Conservation (phyloP, 202 grass and related monocot genomes). For the Dendrocalamus latiflorus region DNA sequence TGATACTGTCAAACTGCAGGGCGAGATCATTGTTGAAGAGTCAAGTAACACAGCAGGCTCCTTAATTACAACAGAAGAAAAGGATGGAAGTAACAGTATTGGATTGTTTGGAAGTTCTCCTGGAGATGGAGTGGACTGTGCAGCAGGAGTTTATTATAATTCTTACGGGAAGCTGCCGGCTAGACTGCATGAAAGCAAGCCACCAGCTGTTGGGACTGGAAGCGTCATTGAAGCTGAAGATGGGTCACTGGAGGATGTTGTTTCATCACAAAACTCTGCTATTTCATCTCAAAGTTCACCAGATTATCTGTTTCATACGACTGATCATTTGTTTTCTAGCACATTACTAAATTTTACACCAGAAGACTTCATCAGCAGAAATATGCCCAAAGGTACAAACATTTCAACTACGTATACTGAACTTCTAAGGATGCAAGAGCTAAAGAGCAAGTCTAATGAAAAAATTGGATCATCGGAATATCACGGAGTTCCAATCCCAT, state of each 20-base stretch:
- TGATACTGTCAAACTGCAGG: slow-evolving; percentile 28
- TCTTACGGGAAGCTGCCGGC: slow-evolving; percentile 3
- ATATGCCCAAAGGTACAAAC: slow-evolving; percentile 15
- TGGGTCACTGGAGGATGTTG: slow-evolving; percentile 42
- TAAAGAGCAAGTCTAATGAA: slow-evolving; percentile 19
- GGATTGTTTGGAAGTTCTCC: slow-evolving; percentile 46
- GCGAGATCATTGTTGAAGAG: slow-evolving; percentile 41
- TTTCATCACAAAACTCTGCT: slow-evolving; percentile 62
- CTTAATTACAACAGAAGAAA: slow-evolving; percentile 48
- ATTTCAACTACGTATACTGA: slow-evolving; percentile 53
- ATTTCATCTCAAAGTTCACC: slow-evolving; percentile 61
- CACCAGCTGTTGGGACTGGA: not conserved
- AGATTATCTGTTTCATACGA: slow-evolving; percentile 33
- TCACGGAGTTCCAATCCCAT: not conserved
- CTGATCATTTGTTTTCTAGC: slow-evolving; percentile 36
- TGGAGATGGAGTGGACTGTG: slow-evolving; percentile 21
- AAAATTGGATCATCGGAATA: slow-evolving; percentile 29
- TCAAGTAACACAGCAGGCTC: slow-evolving; percentile 25
- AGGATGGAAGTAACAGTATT: slow-evolving; percentile 42
- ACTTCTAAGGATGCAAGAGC: slow-evolving; percentile 52
- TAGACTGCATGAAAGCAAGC: slow-evolving; percentile 39
- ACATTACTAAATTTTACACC: slow-evolving; percentile 25
- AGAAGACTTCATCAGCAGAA: slow-evolving; percentile 25
- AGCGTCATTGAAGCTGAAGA: slow-evolving; percentile 33
- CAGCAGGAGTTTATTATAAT: slow-evolving; percentile 16